These are phyloP conservation scores for Aspergillus pseudotamarii DNA, from an alignment of 2,329 filamentous ascomycete species.

Conservation along the genomic window DNA sequence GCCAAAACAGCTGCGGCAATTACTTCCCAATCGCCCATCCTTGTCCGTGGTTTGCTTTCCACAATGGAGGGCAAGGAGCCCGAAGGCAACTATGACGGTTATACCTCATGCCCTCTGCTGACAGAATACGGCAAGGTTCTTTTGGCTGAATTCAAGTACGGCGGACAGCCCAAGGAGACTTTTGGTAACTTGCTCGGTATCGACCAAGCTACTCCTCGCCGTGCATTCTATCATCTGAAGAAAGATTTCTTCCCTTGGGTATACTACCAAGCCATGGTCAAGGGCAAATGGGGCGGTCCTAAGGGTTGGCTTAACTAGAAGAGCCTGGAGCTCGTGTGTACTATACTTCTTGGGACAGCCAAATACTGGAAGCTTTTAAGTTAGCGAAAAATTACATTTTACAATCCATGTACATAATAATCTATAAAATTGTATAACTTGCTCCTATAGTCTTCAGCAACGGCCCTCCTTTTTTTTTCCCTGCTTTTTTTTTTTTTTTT, in stretches of 20 bases:
- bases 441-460: neutral
- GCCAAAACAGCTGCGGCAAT: slow-evolving; percentile 60
- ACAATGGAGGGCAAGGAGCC: slow-evolving; percentile 50
- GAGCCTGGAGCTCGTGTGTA: neutral
- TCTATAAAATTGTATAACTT: neutral
- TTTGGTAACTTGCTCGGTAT: slow-evolving; percentile 58
- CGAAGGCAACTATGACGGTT: slow-evolving; percentile 55
- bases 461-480: neutral
- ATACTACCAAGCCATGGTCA: slow-evolving; percentile 62
- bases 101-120: slow-evolving; percentile 58
- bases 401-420: neutral
- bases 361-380: neutral
- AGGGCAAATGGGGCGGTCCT: slow-evolving; percentile 64
- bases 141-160: slow-evolving; percentile 68
- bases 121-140: slow-evolving; percentile 65
- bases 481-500: neutral
- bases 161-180: slow-evolving; percentile 64
- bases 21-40: slow-evolving; percentile 54
- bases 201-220: slow-evolving; percentile 59
- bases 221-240: slow-evolving; percentile 64
- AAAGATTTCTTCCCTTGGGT: slow-evolving; percentile 71
- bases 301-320: slow-evolving; percentile 50
- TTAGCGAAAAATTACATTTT: neutral
- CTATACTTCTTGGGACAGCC: neutral
- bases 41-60: slow-evolving; percentile 54